These are phyloP conservation scores for Penicillium coprophilum DNA, from an alignment of 495 filamentous ascomycete genomes.

Conservation along the genomic window DNA sequence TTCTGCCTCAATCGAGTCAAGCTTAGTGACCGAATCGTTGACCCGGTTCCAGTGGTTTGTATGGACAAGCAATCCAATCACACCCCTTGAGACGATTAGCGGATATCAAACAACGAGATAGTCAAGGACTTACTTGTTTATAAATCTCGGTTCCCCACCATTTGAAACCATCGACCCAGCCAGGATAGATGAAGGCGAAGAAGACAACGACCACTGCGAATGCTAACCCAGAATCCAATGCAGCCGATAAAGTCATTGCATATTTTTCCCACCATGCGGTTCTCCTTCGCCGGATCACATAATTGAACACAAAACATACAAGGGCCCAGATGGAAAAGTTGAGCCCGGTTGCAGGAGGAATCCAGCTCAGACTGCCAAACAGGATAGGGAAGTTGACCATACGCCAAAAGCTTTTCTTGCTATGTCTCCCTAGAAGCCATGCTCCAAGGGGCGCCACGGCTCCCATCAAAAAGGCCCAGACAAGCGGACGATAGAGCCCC, in stretches of 20 bases:
- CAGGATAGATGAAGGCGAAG: slow-evolving; percentile 54
- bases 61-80: slow-evolving; percentile 33
- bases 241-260: slow-evolving; percentile 81
- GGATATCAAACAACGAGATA: not conserved
- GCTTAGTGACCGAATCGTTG: slow-evolving; percentile 25
- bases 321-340: slow-evolving; percentile 44
- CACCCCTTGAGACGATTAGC: slow-evolving; percentile 19
- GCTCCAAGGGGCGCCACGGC: slow-evolving; percentile 65
- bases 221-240: slow-evolving; percentile 77
- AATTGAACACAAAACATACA: slow-evolving; percentile 81
- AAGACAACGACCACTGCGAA: slow-evolving; percentile 79
- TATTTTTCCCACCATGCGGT: slow-evolving; percentile 84
- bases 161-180: slow-evolving; percentile 27
- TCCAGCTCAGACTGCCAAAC: slow-evolving; percentile 58
- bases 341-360: slow-evolving; percentile 63
- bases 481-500: slow-evolving; percentile 58
- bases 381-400: slow-evolving; percentile 48
- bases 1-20: not conserved
- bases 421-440: slow-evolving; percentile 59
- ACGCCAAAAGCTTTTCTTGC: slow-evolving; percentile 44
- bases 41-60: slow-evolving; percentile 25
- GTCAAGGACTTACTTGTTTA: slow-evolving; percentile 20
- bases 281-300: slow-evolving; percentile 63
- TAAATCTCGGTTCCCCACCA: slow-evolving; percentile 37
- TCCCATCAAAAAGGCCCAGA: slow-evolving; percentile 76